Conservation (phyloP, 2,329 filamentous ascomycete species). For the Aspergillus ochraceoroseus region DNA sequence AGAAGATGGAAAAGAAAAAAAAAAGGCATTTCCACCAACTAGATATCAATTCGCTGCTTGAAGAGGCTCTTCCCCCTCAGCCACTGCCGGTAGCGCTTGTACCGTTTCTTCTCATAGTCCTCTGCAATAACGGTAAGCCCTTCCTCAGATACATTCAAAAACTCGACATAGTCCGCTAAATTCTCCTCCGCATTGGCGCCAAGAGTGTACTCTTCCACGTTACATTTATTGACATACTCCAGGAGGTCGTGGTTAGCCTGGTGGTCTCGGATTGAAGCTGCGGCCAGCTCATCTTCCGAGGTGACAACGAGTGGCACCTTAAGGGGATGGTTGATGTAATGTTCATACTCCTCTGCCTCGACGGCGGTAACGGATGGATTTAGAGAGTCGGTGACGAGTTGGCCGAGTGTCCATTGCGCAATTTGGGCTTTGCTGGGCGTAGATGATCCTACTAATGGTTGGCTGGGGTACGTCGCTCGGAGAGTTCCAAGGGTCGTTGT, state of each 20-base stretch:
- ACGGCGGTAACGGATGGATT: slow-evolving; percentile 72
- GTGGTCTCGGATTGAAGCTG: slow-evolving; percentile 33
- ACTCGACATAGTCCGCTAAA: slow-evolving; percentile 67
- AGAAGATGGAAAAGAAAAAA: too few relatives aligned
- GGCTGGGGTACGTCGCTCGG: slow-evolving; percentile 21
- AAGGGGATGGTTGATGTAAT: slow-evolving; percentile 84
- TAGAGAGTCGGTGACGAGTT: slow-evolving; percentile 78
- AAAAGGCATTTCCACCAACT: slow-evolving; percentile 10
- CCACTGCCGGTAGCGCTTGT: slow-evolving; percentile 96
- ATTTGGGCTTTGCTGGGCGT: slow-evolving; percentile 70
- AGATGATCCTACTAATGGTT: slow-evolving; percentile 49
- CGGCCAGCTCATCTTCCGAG: slow-evolving; percentile 39
- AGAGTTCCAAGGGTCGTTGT: slow-evolving; percentile 30
- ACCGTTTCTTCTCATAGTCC: slow-evolving; percentile 85
- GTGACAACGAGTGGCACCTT: slow-evolving; percentile 67
- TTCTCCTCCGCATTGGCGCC: slow-evolving; percentile 56
- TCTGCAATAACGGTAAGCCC: slow-evolving; percentile 83
- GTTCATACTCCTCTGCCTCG: slow-evolving; percentile 80
- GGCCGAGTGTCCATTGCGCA: slow-evolving; percentile 81
- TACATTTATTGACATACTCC: slow-evolving; percentile 70
- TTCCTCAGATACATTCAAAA: slow-evolving; percentile 71
- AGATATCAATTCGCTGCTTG: slow-evolving; percentile 66
- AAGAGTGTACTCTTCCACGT: slow-evolving; percentile 53
- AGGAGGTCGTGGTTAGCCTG: slow-evolving; percentile 61
- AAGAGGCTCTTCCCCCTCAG: slow-evolving; percentile 90